Conservation (phyloP, 495 filamentous ascomycete species). For the Letharia lupina region DNA sequence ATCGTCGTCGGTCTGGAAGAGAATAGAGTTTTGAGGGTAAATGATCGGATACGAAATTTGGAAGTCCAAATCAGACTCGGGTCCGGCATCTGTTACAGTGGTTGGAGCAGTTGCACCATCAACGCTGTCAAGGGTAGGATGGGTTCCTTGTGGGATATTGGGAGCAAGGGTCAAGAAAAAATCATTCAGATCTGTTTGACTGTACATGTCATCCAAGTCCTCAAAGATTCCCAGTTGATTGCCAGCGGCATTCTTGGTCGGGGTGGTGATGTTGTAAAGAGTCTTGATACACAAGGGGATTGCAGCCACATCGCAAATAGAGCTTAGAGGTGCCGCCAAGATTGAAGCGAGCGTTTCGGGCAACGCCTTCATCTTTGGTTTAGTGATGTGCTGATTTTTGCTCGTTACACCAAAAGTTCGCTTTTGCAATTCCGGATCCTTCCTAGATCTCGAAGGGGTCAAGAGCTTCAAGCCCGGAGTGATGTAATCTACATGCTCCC, state of each 20-base stretch:
- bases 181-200: slow-evolving; percentile 48
- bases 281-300: slow-evolving; percentile 19
- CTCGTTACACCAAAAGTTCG: slow-evolving; percentile 21
- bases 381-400: slow-evolving; percentile 8
- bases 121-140: slow-evolving; percentile 35
- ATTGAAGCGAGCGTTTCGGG: slow-evolving; percentile 6
- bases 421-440: slow-evolving; percentile 22
- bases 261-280: slow-evolving; percentile 21
- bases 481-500: slow-evolving; percentile 49
- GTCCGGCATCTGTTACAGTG: slow-evolving; percentile 15
- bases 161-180: slow-evolving; percentile 48
- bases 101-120: slow-evolving; percentile 37
- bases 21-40: slow-evolving; percentile 51
- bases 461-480: slow-evolving; percentile 38
- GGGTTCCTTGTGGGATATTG: slow-evolving; percentile 35
- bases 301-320: slow-evolving; percentile 15
- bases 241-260: slow-evolving; percentile 12
- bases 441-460: slow-evolving; percentile 15
- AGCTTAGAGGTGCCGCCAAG: background rate
- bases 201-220: slow-evolving; percentile 32
- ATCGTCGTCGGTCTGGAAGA: slow-evolving; percentile 53
- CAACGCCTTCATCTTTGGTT: slow-evolving; percentile 14
- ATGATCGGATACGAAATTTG: slow-evolving; percentile 44
- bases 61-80: slow-evolving; percentile 47
- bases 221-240: slow-evolving; percentile 37